A percentile compares a stretch with the other conserved stretches of the same genome.
phyloP scores from a whole-genome alignment of 768 basidiomycete species.

The Tulasnella sp. region DNA sequence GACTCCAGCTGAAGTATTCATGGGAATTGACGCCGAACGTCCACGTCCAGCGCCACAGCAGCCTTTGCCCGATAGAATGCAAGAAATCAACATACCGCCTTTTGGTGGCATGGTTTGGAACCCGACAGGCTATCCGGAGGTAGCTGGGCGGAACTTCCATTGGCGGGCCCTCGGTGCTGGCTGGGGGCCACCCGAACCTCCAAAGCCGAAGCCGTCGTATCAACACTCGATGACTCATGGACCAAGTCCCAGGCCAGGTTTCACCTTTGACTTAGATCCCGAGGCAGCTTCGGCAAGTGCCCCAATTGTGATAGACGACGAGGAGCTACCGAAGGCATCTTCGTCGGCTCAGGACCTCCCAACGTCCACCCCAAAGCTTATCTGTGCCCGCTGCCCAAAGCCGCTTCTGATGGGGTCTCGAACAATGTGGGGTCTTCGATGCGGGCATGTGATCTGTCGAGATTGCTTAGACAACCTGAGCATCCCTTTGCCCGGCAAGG shows the following conservation, averaged over 20 bases:
- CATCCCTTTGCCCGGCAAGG: neutral
- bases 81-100: neutral
- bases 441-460: neutral
- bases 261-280: constrained; percentile 2
- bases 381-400: neutral
- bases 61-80: no score
- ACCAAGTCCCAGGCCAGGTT: neutral
- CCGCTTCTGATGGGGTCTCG: neutral
- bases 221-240: neutral
- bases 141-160: neutral
- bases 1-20: neutral
- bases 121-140: neutral
- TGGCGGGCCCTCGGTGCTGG: neutral
- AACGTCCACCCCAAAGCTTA: neutral
- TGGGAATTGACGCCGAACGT: neutral
- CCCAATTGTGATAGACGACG: constrained; percentile 1
- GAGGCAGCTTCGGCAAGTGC: neutral
- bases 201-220: neutral
- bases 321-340: neutral
- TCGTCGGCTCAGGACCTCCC: neutral
- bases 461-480: neutral
- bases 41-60: no score
- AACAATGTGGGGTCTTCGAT: neutral
- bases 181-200: neutral
- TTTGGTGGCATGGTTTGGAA: neutral